Evolutionary conservation across 345 rosid species (phyloP).

Genomic region (Orychophragmus violaceus): DNA sequence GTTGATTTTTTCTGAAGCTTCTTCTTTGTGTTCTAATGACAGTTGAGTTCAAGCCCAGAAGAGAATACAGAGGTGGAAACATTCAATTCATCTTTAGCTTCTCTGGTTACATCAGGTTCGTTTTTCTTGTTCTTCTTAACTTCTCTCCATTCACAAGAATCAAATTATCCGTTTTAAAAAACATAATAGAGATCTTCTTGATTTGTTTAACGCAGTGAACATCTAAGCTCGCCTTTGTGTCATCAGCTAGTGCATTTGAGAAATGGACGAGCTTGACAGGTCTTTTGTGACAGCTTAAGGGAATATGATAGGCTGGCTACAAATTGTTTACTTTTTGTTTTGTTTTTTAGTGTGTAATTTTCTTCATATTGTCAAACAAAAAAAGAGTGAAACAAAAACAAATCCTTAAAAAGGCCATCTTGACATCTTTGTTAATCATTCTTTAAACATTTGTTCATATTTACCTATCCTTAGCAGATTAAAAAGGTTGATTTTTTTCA

Average conservation of each 20-base stretch:
- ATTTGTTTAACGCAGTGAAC: conserved; percentile 47
- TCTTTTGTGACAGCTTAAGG: conserved; percentile 59
- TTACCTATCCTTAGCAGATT: not conserved
- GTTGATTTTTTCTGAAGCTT: conserved; percentile 6
- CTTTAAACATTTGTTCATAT: conserved; percentile 9
- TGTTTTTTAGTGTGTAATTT: not conserved
- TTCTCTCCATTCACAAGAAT: not conserved
- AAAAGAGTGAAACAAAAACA: not conserved
- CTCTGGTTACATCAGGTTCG: conserved; percentile 77
- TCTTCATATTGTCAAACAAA: not conserved
- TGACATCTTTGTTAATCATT: conserved; percentile 1
- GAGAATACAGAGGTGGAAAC: conserved; percentile 64
- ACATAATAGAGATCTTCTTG: not conserved
- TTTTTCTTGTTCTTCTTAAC: not conserved
- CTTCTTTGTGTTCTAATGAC: conserved; percentile 15
- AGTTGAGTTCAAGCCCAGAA: conserved; percentile 74
- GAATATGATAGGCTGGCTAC: conserved; percentile 39
- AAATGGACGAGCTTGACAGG: conserved; percentile 80
- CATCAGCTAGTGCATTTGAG: conserved; percentile 79
- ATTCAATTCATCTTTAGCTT: conserved; percentile 75
- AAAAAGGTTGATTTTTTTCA: too few species aligned
- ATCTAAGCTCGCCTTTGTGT: conserved; percentile 67
- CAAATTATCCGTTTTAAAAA: too few species aligned
- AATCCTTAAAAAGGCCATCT: not conserved
- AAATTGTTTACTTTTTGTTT: not conserved